phyloP scores from a whole-genome alignment of 345 rosid genomes.

The Brassica nigra region DNA sequence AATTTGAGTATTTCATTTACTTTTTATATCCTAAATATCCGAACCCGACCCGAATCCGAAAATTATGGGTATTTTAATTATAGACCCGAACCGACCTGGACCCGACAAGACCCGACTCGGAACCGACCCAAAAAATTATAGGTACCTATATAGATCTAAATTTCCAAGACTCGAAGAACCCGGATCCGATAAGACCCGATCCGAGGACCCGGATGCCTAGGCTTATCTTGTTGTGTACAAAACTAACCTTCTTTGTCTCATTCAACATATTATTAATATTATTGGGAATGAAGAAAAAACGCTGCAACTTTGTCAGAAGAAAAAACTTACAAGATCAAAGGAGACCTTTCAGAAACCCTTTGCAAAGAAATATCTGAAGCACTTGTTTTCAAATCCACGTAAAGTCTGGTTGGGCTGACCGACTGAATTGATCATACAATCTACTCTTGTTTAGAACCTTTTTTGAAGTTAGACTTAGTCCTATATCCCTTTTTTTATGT shows the following conservation, averaged over 20 bases:
- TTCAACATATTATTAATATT: constrained; percentile 1
- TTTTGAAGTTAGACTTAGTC: constrained; percentile 3
- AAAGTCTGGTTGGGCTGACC: background rate
- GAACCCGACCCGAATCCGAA: no score
- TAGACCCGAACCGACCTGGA: no score
- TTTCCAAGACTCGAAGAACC: no score
- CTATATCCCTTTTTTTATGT: background rate
- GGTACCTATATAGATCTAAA: no score
- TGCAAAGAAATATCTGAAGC: background rate
- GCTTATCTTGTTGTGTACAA: background rate
- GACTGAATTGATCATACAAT: background rate
- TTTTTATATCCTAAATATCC: no score
- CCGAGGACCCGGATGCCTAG: no score
- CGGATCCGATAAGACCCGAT: no score
- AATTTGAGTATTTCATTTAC: no score
- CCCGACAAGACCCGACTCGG: no score
- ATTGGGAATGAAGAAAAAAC: background rate
- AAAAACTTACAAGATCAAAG: background rate
- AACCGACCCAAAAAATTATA: no score
- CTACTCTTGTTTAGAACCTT: background rate
- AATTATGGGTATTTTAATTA: no score
- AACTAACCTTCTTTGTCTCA: constrained; percentile 9
- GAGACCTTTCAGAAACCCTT: constrained; percentile 10
- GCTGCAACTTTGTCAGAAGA: background rate
- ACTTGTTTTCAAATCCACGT: background rate